Conservation (phyloP, 176 grass and related monocot genomes). For the Eleusine coracana region DNA sequence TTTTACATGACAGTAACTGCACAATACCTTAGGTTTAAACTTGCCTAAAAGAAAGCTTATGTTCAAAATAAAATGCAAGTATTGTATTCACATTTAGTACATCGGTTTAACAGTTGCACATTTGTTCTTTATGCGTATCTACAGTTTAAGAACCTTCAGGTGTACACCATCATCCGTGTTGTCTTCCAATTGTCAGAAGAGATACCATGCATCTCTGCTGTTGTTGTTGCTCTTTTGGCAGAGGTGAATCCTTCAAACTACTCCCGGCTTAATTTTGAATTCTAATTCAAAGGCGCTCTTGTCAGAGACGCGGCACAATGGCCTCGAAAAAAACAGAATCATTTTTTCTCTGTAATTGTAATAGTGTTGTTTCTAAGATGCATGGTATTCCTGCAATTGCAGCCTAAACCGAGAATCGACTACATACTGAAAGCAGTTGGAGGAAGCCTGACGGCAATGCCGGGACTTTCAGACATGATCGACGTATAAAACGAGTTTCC, state of each 20-base stretch:
- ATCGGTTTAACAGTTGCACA: background rate
- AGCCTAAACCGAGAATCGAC: constrained; percentile 97
- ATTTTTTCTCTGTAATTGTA: background rate
- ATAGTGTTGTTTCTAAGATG: background rate
- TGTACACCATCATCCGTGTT: constrained; percentile 87
- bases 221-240: constrained; percentile 88
- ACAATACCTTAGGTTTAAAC: background rate
- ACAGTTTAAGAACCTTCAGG: constrained; percentile 94
- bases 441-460: constrained; percentile 93
- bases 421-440: constrained; percentile 93
- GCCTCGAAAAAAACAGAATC: background rate
- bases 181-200: constrained; percentile 96
- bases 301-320: background rate
- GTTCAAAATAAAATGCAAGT: no score
- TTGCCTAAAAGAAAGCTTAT: background rate
- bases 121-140: constrained; percentile 30
- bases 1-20: background rate
- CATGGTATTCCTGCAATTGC: constrained; percentile 29
- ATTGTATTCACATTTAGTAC: background rate
- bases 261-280: background rate
- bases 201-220: constrained; percentile 94
- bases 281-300: background rate
- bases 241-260: constrained; percentile 48
- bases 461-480: constrained; percentile 97
- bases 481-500: constrained; percentile 49